phyloP scores from a whole-genome alignment of 495 filamentous ascomycete genomes.

The Neurospora sp. region DNA sequence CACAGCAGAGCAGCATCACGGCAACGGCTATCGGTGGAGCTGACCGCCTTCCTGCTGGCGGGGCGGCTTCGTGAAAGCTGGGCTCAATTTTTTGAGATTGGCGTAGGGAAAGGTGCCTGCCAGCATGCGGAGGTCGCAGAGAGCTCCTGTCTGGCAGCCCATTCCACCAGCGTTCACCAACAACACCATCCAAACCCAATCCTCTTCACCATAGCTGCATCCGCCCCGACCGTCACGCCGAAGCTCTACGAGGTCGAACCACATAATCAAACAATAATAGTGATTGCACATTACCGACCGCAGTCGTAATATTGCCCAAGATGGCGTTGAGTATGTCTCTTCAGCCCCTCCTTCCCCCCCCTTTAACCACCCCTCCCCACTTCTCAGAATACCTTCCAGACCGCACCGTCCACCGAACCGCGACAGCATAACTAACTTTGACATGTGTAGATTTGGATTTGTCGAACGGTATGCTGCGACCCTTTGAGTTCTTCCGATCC shows the following conservation, averaged over 20 bases:
- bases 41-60: not conserved
- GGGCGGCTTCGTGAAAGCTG: conserved; percentile 5
- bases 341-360: not conserved
- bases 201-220: conserved; percentile 2
- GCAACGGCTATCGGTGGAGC: not conserved
- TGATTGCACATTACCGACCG: not conserved
- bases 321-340: conserved; percentile 41
- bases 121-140: conserved; percentile 8
- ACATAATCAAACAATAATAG: conserved; percentile 1
- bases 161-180: conserved; percentile 1
- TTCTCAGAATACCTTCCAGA: not conserved
- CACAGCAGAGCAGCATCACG: not conserved
- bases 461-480: conserved; percentile 34
- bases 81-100: conserved; percentile 26
- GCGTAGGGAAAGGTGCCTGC: conserved; percentile 16
- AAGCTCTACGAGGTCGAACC: not conserved
- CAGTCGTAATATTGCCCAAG: conserved; percentile 13
- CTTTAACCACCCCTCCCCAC: not conserved
- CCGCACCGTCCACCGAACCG: conserved; percentile 1
- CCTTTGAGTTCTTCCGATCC: not conserved
- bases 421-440: conserved; percentile 18
- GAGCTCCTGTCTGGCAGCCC: not conserved
- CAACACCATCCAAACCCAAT: not conserved
- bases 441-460: conserved; percentile 36
- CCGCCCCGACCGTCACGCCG: not conserved